Evolutionary conservation across 768 basidiomycete species (phyloP).

Genomic region (Russula emetica): DNA sequence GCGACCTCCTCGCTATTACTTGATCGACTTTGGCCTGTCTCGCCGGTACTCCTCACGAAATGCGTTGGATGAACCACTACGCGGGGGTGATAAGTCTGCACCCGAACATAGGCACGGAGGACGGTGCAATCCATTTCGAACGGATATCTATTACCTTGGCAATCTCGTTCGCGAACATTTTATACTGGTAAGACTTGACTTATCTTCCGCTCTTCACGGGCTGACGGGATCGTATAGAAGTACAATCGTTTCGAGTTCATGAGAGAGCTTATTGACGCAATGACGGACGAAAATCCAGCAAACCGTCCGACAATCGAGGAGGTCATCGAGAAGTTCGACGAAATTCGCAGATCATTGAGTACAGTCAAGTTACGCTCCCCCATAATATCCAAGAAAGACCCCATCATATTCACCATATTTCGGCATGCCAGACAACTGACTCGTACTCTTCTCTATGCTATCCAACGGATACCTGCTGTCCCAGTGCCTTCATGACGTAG

Average conservation of each 20-base stretch:
- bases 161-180: conserved; percentile 29
- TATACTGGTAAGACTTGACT: conserved; percentile 2
- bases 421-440: conserved; percentile 6
- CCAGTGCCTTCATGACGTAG: neutral
- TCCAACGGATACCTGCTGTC: conserved; percentile 7
- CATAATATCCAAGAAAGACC: conserved; percentile 13
- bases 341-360: conserved; percentile 12
- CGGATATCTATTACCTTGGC: conserved; percentile 31
- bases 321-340: conserved; percentile 9
- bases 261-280: conserved; percentile 30
- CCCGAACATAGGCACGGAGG: conserved; percentile 28
- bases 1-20: conserved; percentile 30
- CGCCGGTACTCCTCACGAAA: conserved; percentile 20
- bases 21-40: conserved; percentile 35
- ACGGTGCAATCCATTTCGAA: conserved; percentile 29
- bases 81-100: conserved; percentile 30
- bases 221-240: conserved; percentile 18
- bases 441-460: neutral
- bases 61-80: conserved; percentile 23
- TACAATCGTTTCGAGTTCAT: conserved; percentile 25
- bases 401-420: conserved; percentile 3
- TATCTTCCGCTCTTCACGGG: neutral
- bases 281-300: conserved; percentile 36
- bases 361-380: conserved; percentile 9
- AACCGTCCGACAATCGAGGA: conserved; percentile 34